phyloP scores from a whole-genome alignment of 2,329 filamentous ascomycete species.

The Xylariaceae sp. region DNA sequence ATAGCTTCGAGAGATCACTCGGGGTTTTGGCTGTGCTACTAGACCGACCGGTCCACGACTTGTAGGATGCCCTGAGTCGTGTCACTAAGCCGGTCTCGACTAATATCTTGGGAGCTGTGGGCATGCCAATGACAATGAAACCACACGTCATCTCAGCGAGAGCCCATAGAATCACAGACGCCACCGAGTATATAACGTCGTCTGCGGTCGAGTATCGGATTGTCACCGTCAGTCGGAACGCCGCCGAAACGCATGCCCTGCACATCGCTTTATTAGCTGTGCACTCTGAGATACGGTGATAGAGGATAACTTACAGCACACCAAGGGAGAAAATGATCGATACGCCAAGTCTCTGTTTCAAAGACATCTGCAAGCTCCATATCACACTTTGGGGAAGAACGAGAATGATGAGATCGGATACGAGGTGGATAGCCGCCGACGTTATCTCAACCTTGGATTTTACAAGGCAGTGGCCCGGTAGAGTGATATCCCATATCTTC shows the following conservation, averaged over 20 bases:
- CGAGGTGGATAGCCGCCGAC: conserved; percentile 12
- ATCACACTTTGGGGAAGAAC: conserved; percentile 10
- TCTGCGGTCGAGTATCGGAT: conserved; percentile 24
- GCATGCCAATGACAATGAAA: conserved; percentile 38
- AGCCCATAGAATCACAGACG: conserved; percentile 39
- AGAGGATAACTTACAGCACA: conserved; percentile 7
- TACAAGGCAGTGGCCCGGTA: conserved; percentile 12
- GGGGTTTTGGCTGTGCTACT: conserved; percentile 7
- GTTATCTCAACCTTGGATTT: conserved; percentile 12
- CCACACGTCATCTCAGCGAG: conserved; percentile 40
- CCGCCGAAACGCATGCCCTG: conserved; percentile 38
- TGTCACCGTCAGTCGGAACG: conserved; percentile 32
- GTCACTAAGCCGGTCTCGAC: conserved; percentile 17
- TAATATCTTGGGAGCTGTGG: conserved; percentile 34
- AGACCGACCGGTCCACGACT: conserved; percentile 12
- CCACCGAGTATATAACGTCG: conserved; percentile 34
- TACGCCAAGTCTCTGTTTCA: conserved; percentile 9
- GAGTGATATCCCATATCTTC: conserved; percentile 14
- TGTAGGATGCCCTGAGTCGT: conserved; percentile 13
- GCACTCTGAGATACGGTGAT: too few relatives aligned
- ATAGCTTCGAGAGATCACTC: conserved; percentile 3
- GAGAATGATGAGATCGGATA: conserved; percentile 9
- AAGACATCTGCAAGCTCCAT: conserved; percentile 6
- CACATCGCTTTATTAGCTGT: too few relatives aligned
- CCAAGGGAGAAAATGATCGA: conserved; percentile 9